Conservation (phyloP, 768 basidiomycete species). For the Trametes meyenii region DNA sequence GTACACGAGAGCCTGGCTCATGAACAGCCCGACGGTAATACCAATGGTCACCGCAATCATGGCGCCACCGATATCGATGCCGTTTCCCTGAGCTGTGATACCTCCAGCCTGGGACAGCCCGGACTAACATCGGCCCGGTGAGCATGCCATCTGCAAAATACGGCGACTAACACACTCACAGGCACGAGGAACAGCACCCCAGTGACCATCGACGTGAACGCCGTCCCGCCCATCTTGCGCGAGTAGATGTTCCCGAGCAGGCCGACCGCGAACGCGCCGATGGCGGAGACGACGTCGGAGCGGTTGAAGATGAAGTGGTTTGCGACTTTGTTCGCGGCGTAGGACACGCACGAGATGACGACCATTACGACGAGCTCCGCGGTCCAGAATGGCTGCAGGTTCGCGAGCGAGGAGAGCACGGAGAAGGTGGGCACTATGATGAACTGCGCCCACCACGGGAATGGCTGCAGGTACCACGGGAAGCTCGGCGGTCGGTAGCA, state of each 20-base stretch:
- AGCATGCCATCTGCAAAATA: neutral
- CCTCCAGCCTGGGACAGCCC: slow-evolving; percentile 87
- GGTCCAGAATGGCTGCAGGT: slow-evolving; percentile 75
- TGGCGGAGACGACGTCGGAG: slow-evolving; percentile 81
- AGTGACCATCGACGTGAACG: slow-evolving; percentile 90
- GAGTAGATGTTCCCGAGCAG: slow-evolving; percentile 82
- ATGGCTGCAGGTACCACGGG: slow-evolving; percentile 81
- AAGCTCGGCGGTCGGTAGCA: slow-evolving; percentile 70
- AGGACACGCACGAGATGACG: slow-evolving; percentile 77
- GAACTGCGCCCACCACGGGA: slow-evolving; percentile 78
- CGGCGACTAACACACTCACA: slow-evolving; percentile 47
- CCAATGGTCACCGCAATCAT: slow-evolving; percentile 92
- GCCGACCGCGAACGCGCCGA: slow-evolving; percentile 83
- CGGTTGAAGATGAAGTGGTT: slow-evolving; percentile 86
- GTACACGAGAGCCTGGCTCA: slow-evolving; percentile 86
- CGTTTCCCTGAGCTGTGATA: slow-evolving; percentile 77
- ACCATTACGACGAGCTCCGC: slow-evolving; percentile 83
- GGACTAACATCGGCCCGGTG: slow-evolving; percentile 47
- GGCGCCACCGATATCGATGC: slow-evolving; percentile 82
- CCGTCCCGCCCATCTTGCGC: slow-evolving; percentile 79
- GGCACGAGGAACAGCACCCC: slow-evolving; percentile 88
- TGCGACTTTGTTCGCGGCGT: slow-evolving; percentile 78
- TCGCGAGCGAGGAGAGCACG: slow-evolving; percentile 68
- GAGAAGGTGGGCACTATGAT: slow-evolving; percentile 79
- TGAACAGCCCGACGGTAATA: slow-evolving; percentile 87